Evolutionary conservation across 257 asterid genomes (phyloP), one percentile per base, ranked within the genome.

Genomic region (Solanum paucissectum): DNA sequence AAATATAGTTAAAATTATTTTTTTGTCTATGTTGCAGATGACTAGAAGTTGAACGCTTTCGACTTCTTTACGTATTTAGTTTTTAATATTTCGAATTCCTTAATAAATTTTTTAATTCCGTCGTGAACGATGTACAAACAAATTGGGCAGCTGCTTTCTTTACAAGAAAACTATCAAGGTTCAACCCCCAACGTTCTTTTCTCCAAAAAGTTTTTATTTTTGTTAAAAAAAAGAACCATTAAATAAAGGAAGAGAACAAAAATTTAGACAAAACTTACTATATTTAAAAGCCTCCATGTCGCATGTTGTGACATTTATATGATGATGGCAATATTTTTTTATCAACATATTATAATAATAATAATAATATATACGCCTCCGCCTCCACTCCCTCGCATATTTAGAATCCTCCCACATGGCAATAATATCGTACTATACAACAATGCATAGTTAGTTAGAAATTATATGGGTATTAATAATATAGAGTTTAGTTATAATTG

Each of bases 401-500:
- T 37, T 37, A 74, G 55, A 76, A 13, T 18, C 25, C 33, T 38
- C 32, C 83, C 83, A 76, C 83, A 13, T 12, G 10, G 37, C 74
- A 68, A 27, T 3, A 68, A 27, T 27, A 64, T 10, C 71, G 3
- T 27, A 27, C 7, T 5, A 64, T 64, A 25, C 32, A 25, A 66
- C 34, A 25, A 66, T 12, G 7, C 62, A 52, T 52, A 5, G 23
- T 18, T 52, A 5, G 23, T 18, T 52, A 52, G 62, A 52, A 16
- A 44, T 44, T 12, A 44, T 44, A 44, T 3, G 4, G 16, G 62
- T 16, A 52, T 52, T 52, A 52, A 52, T 52, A 16, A 52, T 52
- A 52, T 52, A 52, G 0, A 16, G 23, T 0, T 52, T 52, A 52
- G 23, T 52, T 16, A 16, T 16, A 52, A 16, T 0, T 0, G 0